Conservation (phyloP, 2,329 filamentous ascomycete species). For the Monosporascus sp. region DNA sequence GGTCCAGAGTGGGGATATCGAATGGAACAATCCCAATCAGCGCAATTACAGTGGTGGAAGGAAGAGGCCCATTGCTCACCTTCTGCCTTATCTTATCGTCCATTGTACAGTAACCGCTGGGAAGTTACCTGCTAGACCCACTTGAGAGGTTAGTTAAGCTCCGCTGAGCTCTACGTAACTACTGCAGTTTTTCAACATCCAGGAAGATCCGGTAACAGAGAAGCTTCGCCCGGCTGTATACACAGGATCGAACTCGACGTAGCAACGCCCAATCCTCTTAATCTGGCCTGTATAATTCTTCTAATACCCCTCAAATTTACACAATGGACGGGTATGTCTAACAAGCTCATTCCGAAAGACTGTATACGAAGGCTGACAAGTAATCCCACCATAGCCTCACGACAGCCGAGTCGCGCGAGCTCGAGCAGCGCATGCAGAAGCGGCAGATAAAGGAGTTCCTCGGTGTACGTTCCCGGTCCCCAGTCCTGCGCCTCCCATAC, state of each 20-base stretch:
- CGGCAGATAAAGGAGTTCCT: constrained; percentile 99
- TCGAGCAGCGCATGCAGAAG: constrained; percentile 91
- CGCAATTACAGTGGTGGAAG: background rate
- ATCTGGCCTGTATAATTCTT: no score
- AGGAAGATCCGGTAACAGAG: background rate
- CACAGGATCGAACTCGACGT: no score
- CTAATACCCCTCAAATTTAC: background rate
- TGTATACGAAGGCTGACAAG: background rate
- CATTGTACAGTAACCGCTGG: background rate
- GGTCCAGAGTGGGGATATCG: background rate
- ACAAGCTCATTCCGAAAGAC: background rate
- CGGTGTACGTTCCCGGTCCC: constrained; percentile 59
- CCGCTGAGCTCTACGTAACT: background rate
- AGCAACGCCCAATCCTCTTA: no score
- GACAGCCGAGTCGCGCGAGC: constrained; percentile 79
- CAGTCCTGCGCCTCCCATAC: constrained; percentile 1
- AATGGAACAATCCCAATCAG: background rate
- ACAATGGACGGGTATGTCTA: constrained; percentile 24
- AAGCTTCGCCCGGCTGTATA: background rate
- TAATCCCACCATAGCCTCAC: constrained; percentile 49
- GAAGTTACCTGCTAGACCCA: background rate
- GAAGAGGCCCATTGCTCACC: background rate
- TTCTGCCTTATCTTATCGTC: background rate
- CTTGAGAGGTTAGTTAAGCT: no score
- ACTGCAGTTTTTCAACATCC: background rate